Conservation (phyloP, 164 flowering plant species). For the Magnolia officinalis region DNA sequence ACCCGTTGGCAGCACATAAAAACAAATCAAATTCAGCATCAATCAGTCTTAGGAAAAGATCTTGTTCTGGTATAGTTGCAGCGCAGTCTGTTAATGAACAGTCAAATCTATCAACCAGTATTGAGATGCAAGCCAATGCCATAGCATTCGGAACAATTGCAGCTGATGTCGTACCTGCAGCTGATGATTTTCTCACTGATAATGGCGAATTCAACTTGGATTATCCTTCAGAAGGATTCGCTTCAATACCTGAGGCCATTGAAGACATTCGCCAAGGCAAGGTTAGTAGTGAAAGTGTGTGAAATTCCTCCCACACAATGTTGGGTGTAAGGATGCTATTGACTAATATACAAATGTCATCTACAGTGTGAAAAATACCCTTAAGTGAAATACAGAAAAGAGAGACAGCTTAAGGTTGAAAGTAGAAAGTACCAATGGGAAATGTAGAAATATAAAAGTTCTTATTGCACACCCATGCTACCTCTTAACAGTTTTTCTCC, state of each 20-base stretch:
- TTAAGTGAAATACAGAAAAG: not conserved
- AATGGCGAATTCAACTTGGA: conserved; percentile 65
- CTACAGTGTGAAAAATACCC: not conserved
- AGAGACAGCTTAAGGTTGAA: not conserved
- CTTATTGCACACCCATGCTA: not conserved
- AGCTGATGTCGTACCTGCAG: conserved; percentile 41
- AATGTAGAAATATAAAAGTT: not conserved
- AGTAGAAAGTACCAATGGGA: not conserved
- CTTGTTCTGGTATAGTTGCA: not conserved
- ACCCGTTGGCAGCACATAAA: not conserved
- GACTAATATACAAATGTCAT: not conserved
- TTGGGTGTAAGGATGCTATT: not conserved
- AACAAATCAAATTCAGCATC: not conserved
- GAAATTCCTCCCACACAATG: not conserved
- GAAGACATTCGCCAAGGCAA: conserved; percentile 90
- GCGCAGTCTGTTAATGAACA: not conserved
- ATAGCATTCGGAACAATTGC: conserved; percentile 48
- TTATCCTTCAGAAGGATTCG: conserved; percentile 69
- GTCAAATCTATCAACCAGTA: not conserved
- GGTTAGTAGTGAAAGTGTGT: conserved; percentile 37
- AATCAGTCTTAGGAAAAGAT: not conserved
- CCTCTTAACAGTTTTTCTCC: not conserved
- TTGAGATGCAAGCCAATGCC: conserved; percentile 29
- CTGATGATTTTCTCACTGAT: conserved; percentile 35
- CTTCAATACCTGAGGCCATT: conserved; percentile 88